Percentiles rank a stretch among this genome's conserved stretches.
phyloP scores from a whole-genome alignment of 495 filamentous ascomycete genomes.

The Aspergillus ostianus region DNA sequence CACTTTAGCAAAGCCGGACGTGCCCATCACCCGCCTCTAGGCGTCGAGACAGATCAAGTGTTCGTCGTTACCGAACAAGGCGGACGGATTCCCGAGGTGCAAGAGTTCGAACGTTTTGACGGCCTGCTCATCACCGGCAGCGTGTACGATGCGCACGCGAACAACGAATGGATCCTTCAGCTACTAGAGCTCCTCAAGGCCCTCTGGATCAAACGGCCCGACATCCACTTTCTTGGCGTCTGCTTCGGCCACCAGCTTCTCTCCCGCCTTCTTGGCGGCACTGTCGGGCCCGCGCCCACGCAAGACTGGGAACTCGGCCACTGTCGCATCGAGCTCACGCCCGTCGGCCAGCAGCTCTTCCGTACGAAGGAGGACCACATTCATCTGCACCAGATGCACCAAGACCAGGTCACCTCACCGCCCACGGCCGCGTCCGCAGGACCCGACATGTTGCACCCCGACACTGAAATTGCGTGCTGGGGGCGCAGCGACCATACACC shows the following conservation, averaged over 20 bases:
- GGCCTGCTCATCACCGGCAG: conserved; percentile 24
- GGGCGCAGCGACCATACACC: conserved; percentile 23
- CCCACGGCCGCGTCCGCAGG: conserved; percentile 19
- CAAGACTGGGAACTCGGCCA: conserved; percentile 26
- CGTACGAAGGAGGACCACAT: conserved; percentile 12
- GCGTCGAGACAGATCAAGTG: conserved; percentile 22
- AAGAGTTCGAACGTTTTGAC: conserved; percentile 21
- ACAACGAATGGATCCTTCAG: conserved; percentile 21
- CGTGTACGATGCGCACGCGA: conserved; percentile 21
- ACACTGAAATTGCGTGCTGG: conserved; percentile 17
- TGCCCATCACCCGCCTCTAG: conserved; percentile 21
- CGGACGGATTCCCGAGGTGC: conserved; percentile 13
- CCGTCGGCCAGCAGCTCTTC: conserved; percentile 20
- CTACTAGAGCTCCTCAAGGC: conserved; percentile 17
- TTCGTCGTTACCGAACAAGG: conserved; percentile 22
- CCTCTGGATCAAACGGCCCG: conserved; percentile 19
- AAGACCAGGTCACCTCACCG: conserved; percentile 17
- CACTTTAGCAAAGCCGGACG: conserved; percentile 18
- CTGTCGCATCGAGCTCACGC: conserved; percentile 18
- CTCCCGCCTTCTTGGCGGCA: conserved; percentile 51
- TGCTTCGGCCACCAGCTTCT: conserved; percentile 89
- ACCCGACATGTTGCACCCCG: conserved; percentile 7
- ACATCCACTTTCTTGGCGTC: conserved; percentile 56
- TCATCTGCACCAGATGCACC: conserved; percentile 25
- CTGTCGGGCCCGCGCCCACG: conserved; percentile 52